A percentile compares a stretch with the other conserved stretches of the same genome.
These are phyloP conservation scores for Phytophthora brassicae DNA, from an alignment of 352 stramenopile genomes.

Conservation along the genomic window DNA sequence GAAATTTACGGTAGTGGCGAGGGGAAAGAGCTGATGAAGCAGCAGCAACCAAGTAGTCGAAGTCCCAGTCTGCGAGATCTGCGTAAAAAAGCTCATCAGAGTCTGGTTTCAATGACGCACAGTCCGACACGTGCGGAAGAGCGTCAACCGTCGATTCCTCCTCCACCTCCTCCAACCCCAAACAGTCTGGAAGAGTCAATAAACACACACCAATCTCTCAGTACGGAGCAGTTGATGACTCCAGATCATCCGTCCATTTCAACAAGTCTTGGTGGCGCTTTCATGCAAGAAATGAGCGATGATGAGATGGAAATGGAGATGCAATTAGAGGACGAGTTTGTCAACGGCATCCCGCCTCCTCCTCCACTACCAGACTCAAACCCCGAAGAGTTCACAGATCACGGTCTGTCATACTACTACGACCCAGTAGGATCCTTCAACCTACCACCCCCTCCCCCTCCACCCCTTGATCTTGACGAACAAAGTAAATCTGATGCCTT, in stretches of 20 bases:
- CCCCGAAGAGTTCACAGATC: conserved; percentile 44
- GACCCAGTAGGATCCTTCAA: conserved; percentile 30
- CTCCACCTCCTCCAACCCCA: conserved; percentile 9
- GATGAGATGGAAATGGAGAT: conserved; percentile 41
- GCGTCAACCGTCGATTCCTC: conserved; percentile 1
- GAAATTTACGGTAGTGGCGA: conserved; percentile 67
- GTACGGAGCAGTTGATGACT: conserved; percentile 15
- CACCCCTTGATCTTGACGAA: conserved; percentile 27
- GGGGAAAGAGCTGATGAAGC: conserved; percentile 52
- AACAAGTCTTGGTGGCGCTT: conserved; percentile 35
- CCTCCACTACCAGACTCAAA: conserved; percentile 16
- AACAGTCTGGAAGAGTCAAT: background rate
- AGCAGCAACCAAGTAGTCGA: conserved; percentile 16
- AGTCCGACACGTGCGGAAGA: conserved; percentile 13
- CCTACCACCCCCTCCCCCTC: conserved; percentile 26
- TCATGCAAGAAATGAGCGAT: conserved; percentile 71
- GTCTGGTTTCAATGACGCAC: conserved; percentile 22
- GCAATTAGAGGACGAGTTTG: conserved; percentile 22
- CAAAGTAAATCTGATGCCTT: conserved; percentile 22
- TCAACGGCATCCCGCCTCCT: conserved; percentile 15
- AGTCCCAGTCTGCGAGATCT: conserved; percentile 27
- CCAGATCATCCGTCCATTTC: conserved; percentile 4
- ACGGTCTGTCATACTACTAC: conserved; percentile 63
- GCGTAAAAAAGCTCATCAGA: conserved; percentile 28
- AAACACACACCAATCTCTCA: conserved; percentile 3